Evolutionary conservation across 2,329 filamentous ascomycete genomes (phyloP).

Genomic region (Nemania diffusa): DNA sequence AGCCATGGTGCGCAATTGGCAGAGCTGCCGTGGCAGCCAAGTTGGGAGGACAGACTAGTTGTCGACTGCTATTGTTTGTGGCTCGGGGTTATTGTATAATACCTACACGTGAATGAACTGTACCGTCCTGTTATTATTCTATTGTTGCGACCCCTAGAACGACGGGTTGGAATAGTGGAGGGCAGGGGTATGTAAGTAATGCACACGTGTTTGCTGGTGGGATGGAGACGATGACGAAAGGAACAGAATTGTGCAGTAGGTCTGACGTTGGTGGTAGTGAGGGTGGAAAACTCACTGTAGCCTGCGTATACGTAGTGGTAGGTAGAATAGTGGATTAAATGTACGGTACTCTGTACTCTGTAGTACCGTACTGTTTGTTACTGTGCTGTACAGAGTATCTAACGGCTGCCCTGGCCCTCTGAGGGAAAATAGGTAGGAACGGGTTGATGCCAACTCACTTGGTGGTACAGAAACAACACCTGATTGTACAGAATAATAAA

Average conservation of each 20-base stretch:
- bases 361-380: no score
- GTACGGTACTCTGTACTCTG: no score
- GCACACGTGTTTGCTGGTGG: slow-evolving; percentile 6
- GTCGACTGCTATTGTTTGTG: slow-evolving; percentile 4
- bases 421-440: neutral
- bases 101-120: neutral
- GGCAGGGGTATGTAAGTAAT: neutral
- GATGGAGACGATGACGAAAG: neutral
- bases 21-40: slow-evolving; percentile 47
- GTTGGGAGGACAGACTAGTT: slow-evolving; percentile 20
- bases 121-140: neutral
- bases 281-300: neutral
- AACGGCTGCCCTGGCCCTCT: neutral
- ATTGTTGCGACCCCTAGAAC: neutral
- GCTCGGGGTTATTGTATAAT: neutral
- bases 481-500: no score
- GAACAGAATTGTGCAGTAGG: neutral
- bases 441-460: neutral
- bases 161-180: neutral
- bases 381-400: neutral
- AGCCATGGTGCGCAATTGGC: slow-evolving; percentile 45
- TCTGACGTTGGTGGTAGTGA: slow-evolving; percentile 1
- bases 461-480: neutral
- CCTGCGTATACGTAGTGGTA: no score
- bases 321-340: neutral